Evolutionary conservation across 805 yeast species (phyloP), one percentile per base, ranked within the genome.

Genomic region (Candida adriatica): DNA sequence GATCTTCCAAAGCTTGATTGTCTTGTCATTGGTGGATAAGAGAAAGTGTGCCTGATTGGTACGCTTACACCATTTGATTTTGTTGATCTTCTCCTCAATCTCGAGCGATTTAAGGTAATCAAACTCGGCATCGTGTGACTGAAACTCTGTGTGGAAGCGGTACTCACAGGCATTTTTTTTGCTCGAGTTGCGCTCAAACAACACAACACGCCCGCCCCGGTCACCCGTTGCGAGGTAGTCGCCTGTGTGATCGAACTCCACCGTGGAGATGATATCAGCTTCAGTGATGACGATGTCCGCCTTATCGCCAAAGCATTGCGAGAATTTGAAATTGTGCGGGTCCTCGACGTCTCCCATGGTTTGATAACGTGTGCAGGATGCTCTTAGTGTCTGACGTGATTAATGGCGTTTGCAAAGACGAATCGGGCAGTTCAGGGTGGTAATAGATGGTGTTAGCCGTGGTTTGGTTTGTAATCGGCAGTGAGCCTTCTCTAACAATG

Each of bases 231-330:
- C 99, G 36, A 92, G 64, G 53, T 80, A 92, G 54, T 92, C 87
- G 30, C 99, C 99, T 6, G 92, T 75, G 53, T 79, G 83, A 56
- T 92, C 96, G 51, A 92, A 92, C 61, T 92, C 97, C 24, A 92
- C 96, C 3, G 98, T 85, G 13, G 96, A 83, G 41, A 92, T 92
- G 53, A 92, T 88, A 58, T 92, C 99, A 4, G 96, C 96, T 54
- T 88, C 97, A 3, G 96, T 87, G 51, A 88, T 85, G 45, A 90
- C 97, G 36, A 88, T 81, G 57, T 92, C 99, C 29, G 95, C 95
- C 59, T 94, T 92, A 59, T 92, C 98, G 43, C 99, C 99, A 68
- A 92, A 92, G 59, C 99, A 92, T 59, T 88, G 97, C 48, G 94
- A 82, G 58, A 88, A 88, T 59, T 85, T 86, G 42, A 64, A 62